Conservation (phyloP, 2,329 filamentous ascomycete genomes). For the Nannizzia gypsea region DNA sequence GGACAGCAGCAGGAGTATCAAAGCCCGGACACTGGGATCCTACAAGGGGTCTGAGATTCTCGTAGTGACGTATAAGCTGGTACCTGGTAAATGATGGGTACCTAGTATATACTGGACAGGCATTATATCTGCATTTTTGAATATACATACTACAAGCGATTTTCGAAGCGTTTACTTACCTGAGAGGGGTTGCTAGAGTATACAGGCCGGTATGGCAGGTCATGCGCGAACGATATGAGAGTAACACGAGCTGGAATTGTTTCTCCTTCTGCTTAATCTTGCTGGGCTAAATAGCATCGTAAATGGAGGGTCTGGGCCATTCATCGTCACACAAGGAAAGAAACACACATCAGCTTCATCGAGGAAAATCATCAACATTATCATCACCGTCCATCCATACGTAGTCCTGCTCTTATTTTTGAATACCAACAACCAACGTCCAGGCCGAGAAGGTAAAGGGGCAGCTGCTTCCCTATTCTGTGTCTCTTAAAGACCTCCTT, state of each 20-base stretch:
- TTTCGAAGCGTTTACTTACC: not conserved
- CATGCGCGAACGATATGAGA: not conserved
- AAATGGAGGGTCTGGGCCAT: not conserved
- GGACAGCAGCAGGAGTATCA: not conserved
- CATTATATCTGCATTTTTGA: not conserved
- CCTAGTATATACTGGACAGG: not conserved
- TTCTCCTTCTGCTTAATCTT: not conserved
- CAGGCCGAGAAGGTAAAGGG: not conserved
- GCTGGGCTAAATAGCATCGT: not conserved
- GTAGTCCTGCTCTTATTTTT: not conserved
- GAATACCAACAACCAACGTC: not conserved
- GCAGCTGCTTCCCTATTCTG: not conserved
- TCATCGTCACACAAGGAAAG: not conserved
- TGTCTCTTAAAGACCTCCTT: no score
- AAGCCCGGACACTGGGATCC: slow-evolving; percentile 48
- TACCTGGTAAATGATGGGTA: not conserved
- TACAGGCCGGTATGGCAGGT: no score
- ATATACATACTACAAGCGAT: not conserved
- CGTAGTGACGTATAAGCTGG: slow-evolving; percentile 6
- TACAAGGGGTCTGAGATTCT: slow-evolving; percentile 46
- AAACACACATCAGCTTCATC: not conserved
- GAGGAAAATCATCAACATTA: not conserved
- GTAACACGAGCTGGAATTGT: not conserved
- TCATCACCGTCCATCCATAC: not conserved
- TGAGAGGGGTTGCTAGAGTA: not conserved